phyloP scores from a whole-genome alignment of 768 basidiomycete species.

The Macrolepiota fuliginosa region DNA sequence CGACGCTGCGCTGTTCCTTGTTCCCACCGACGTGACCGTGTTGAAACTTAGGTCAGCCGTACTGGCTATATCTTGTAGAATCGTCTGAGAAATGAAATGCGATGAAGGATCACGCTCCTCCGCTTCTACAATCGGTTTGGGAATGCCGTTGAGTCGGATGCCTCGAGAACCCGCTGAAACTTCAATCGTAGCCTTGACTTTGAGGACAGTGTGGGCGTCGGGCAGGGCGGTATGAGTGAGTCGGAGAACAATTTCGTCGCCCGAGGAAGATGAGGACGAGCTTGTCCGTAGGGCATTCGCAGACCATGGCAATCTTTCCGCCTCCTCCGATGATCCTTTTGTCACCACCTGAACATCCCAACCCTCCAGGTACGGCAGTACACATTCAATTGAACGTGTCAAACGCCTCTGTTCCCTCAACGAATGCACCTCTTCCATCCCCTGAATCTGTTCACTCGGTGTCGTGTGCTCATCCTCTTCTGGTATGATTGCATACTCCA shows the following conservation, averaged over 20 bases:
- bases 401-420: constrained; percentile 67
- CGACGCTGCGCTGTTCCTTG: constrained; percentile 44
- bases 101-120: constrained; percentile 69
- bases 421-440: constrained; percentile 62
- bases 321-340: constrained; percentile 69
- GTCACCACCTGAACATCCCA: constrained; percentile 86
- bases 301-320: constrained; percentile 74
- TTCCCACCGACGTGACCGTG: constrained; percentile 59
- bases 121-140: constrained; percentile 60
- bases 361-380: constrained; percentile 71
- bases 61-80: constrained; percentile 73
- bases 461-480: constrained; percentile 56
- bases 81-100: constrained; percentile 54
- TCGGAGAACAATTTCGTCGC: constrained; percentile 58
- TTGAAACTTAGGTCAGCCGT: constrained; percentile 66
- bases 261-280: constrained; percentile 31
- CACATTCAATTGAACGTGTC: constrained; percentile 76
- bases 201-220: constrained; percentile 75
- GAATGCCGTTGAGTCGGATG: constrained; percentile 84
- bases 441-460: constrained; percentile 34
- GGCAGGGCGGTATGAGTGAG: constrained; percentile 70
- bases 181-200: constrained; percentile 79
- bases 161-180: constrained; percentile 73
- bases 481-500: constrained; percentile 83
- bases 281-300: constrained; percentile 52